phyloP scores from a whole-genome alignment of 306 rosid genomes.

The Trifolium subterraneum region DNA sequence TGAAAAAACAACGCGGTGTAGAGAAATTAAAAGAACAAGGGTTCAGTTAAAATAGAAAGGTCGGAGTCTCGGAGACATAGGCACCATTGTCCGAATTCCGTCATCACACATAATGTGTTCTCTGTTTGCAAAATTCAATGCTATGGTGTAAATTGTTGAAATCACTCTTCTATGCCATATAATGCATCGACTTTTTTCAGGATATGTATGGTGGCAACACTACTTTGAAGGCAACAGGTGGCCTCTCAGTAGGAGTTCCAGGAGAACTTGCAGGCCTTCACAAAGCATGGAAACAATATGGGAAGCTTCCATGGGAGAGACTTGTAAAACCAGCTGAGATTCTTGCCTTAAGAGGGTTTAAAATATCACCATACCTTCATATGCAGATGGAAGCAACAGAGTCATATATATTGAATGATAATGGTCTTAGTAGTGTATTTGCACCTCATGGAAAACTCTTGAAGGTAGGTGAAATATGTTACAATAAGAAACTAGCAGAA shows the following conservation, averaged over 20 bases:
- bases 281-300: constrained; percentile 70
- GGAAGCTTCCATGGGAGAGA: constrained; percentile 79
- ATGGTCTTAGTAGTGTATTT: constrained; percentile 65
- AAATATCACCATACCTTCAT: constrained; percentile 68
- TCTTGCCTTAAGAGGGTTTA: constrained; percentile 73
- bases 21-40: neutral
- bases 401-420: constrained; percentile 56
- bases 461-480: constrained; percentile 55
- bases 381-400: constrained; percentile 60
- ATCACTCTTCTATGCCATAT: constrained; percentile 1
- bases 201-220: constrained; percentile 71
- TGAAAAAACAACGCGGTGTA: neutral
- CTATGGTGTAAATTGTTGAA: neutral
- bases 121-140: neutral
- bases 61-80: too few relatives aligned
- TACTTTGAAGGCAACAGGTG: constrained; percentile 60
- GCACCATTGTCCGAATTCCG: neutral
- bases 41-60: too few relatives aligned
- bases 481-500: constrained; percentile 61
- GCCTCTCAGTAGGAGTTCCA: constrained; percentile 74
- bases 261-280: constrained; percentile 85
- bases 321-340: constrained; percentile 71
- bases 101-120: neutral
- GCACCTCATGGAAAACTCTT: constrained; percentile 74
- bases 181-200: constrained; percentile 44